A percentile compares a stretch with the other conserved stretches of the same genome.
These are phyloP conservation scores for Ganoderma leucocontextum DNA, from an alignment of 1,284 basidiomycete genomes.

Conservation along the genomic window DNA sequence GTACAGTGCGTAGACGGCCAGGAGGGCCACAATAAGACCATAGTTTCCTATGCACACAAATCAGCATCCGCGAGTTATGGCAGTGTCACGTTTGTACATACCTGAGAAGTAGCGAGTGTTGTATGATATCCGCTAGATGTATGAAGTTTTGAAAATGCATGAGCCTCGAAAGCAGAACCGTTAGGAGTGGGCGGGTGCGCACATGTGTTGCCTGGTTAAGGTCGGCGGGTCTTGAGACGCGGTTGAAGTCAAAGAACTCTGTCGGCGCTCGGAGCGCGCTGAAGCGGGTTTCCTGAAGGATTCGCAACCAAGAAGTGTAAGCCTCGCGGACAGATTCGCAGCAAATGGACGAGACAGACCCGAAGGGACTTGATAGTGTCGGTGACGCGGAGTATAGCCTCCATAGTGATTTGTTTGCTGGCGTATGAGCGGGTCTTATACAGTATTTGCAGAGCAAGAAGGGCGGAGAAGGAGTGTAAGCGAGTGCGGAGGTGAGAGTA, in stretches of 20 bases:
- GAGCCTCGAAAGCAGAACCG: neutral
- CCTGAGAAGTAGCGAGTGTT: conserved; percentile 94
- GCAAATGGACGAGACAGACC: conserved; percentile 50
- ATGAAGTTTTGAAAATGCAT: neutral
- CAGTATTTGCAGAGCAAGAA: conserved; percentile 18
- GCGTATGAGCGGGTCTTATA: neutral
- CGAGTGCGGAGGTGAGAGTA: conserved; percentile 22
- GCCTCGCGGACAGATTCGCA: conserved; percentile 9
- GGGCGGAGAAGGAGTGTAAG: conserved; percentile 16
- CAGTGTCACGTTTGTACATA: conserved; percentile 37
- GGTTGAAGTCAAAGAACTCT: conserved; percentile 92
- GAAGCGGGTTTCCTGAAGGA: conserved; percentile 78
- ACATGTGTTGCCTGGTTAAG: conserved; percentile 76
- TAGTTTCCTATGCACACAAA: conserved; percentile 76
- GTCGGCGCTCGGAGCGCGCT: conserved; percentile 81
- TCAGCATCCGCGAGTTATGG: neutral
- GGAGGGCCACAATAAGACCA: conserved; percentile 79
- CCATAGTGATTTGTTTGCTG: conserved; percentile 52
- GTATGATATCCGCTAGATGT: conserved; percentile 85
- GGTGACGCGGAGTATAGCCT: conserved; percentile 64
- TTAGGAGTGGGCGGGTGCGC: conserved; percentile 38
- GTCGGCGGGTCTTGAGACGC: conserved; percentile 84
- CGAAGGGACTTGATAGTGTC: conserved; percentile 79
- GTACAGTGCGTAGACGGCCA: conserved; percentile 92
- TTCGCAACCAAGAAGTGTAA: conserved; percentile 11